Conservation (phyloP, 257 asterid species). For the Mitragyna speciosa region DNA sequence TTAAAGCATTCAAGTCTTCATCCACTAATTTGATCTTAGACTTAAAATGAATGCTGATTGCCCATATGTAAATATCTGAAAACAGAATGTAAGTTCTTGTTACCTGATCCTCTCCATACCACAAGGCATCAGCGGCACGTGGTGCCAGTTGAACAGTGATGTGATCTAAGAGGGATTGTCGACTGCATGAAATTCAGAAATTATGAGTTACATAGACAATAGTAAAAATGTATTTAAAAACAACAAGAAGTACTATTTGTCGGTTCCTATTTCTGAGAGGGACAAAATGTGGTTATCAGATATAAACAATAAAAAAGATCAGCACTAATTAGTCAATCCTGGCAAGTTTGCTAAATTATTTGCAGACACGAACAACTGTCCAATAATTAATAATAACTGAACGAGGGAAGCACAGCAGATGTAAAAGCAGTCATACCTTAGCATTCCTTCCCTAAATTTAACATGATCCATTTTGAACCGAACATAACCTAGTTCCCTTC, state of each 20-base stretch:
- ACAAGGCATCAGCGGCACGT: slow-evolving; percentile 96
- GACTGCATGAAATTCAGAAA: slow-evolving; percentile 48
- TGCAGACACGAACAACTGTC: neutral
- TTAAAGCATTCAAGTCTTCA: neutral
- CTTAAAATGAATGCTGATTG: neutral
- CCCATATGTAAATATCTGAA: slow-evolving; percentile 6
- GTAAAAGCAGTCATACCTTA: slow-evolving; percentile 46
- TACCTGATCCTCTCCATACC: slow-evolving; percentile 86
- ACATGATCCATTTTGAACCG: slow-evolving; percentile 75
- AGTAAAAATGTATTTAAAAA: neutral
- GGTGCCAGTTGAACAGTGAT: slow-evolving; percentile 94
- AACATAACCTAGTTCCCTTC: slow-evolving; percentile 85
- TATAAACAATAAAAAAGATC: neutral
- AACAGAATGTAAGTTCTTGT: slow-evolving; percentile 15
- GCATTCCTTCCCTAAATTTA: slow-evolving; percentile 78
- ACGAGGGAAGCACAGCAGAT: neutral
- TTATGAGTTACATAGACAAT: neutral
- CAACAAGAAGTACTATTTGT: neutral
- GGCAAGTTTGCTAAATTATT: neutral
- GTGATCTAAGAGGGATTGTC: slow-evolving; percentile 93
- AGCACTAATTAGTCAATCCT: neutral
- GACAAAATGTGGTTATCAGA: neutral
- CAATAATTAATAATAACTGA: neutral
- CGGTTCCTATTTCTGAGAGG: neutral
- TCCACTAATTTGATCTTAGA: neutral